Evolutionary conservation across 495 filamentous ascomycete genomes (phyloP).

Genomic region (Pseudoneurospora amorphoporcata): DNA sequence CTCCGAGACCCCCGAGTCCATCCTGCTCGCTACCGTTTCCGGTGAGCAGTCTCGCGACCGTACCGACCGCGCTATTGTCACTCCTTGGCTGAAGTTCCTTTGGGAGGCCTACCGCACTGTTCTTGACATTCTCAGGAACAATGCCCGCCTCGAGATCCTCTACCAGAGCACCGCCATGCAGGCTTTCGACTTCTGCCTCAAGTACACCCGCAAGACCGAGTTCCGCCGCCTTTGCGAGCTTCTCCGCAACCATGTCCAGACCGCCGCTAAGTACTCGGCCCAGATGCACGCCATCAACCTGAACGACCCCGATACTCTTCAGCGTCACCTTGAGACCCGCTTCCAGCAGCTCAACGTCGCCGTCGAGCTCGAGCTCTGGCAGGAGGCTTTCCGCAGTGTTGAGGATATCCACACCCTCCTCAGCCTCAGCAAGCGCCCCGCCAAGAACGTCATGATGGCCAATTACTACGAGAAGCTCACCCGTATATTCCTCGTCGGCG

Average conservation of each 20-base stretch:
- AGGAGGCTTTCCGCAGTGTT: constrained; percentile 97
- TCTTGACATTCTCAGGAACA: constrained; percentile 96
- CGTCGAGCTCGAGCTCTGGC: constrained; percentile 96
- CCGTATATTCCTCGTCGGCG: constrained; percentile 94
- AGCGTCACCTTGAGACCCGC: constrained; percentile 92
- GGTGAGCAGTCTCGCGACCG: constrained; percentile 94
- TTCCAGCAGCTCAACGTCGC: constrained; percentile 98
- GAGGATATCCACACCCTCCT: constrained; percentile 99
- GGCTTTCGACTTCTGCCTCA: constrained; percentile 96
- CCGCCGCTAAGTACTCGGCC: constrained; percentile 95
- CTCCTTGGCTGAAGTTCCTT: constrained; percentile 97
- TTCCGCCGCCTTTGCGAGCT: constrained; percentile 97
- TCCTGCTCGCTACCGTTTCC: constrained; percentile 93
- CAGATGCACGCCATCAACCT: constrained; percentile 99
- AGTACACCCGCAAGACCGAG: constrained; percentile 97
- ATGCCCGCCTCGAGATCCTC: constrained; percentile 92
- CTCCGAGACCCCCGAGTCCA: constrained; percentile 94
- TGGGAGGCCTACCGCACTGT: constrained; percentile 99
- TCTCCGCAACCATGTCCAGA: constrained; percentile 95
- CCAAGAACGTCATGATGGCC: constrained; percentile 99
- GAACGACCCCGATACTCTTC: constrained; percentile 91
- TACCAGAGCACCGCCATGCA: constrained; percentile 97
- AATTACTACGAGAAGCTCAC: constrained; percentile 99
- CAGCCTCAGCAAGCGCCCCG: constrained; percentile 94
- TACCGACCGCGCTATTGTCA: constrained; percentile 95